A percentile compares a stretch with the other conserved stretches of the same genome.
Conservation (phyloP, 1,284 basidiomycete species). For the Agaricales sp. region DNA sequence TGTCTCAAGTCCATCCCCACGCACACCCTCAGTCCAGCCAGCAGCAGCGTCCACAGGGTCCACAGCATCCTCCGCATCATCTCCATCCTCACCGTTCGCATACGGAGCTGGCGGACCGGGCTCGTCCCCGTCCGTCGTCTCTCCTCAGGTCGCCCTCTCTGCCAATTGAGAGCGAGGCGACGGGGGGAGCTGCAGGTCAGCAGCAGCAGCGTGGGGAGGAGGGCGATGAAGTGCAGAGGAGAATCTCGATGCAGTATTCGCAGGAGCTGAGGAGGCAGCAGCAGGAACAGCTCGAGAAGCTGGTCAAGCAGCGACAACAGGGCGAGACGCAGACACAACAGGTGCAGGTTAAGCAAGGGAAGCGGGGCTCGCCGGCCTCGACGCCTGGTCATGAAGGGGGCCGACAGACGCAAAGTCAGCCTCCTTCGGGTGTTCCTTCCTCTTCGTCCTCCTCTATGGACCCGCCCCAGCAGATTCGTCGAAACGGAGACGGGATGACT, state of each 20-base stretch:
- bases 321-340: slow-evolving; percentile 10
- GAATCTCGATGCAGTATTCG: slow-evolving; percentile 23
- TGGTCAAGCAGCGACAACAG: slow-evolving; percentile 14
- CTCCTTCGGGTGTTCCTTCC: too few relatives aligned
- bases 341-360: background rate
- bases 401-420: background rate
- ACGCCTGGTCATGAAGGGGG: background rate
- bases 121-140: slow-evolving; percentile 11
- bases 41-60: too few relatives aligned
- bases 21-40: background rate
- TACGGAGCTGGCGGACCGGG: slow-evolving; percentile 31
- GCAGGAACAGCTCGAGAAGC: slow-evolving; percentile 24
- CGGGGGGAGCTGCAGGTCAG: background rate
- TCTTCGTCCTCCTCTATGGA: too few relatives aligned
- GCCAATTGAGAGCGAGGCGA: background rate
- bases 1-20: background rate
- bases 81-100: background rate
- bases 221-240: slow-evolving; percentile 5
- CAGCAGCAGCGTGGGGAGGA: slow-evolving; percentile 11
- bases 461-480: too few relatives aligned
- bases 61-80: background rate
- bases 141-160: background rate
- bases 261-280: slow-evolving; percentile 34
- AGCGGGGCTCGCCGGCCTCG: too few relatives aligned
- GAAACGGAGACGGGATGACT: background rate